Evolutionary conservation across 2,329 filamentous ascomycete genomes (phyloP).

Genomic region (Nigrograna mackinnonii): DNA sequence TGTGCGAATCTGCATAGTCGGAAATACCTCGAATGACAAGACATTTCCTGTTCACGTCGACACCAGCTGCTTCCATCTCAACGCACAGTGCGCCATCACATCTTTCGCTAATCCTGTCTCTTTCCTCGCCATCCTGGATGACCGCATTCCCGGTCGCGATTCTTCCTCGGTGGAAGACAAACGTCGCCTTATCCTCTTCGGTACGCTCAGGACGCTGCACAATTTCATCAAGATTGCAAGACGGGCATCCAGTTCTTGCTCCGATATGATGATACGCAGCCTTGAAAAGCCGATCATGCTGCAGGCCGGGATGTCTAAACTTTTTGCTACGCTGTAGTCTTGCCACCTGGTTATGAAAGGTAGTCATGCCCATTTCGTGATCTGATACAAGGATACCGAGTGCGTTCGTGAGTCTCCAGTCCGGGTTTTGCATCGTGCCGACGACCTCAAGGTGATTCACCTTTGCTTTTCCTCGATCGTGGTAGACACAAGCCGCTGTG

Average conservation of each 20-base stretch:
- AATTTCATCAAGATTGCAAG: conserved; percentile 1
- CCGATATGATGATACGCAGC: conserved; percentile 4
- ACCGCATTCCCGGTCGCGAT: conserved; percentile 5
- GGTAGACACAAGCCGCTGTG: conserved; percentile 4
- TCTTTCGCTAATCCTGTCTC: conserved; percentile 1
- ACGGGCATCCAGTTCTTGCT: conserved; percentile 1
- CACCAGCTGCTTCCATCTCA: conserved; percentile 6
- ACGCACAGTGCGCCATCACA: conserved; percentile 5
- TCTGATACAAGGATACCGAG: conserved; percentile 3
- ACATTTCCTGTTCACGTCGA: conserved; percentile 4
- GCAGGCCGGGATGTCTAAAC: conserved; percentile 2
- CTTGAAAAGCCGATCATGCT: conserved; percentile 4
- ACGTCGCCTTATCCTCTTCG: neutral
- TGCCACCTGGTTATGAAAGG: conserved; percentile 2
- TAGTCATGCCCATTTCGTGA: conserved; percentile 1
- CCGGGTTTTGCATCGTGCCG: conserved; percentile 5
- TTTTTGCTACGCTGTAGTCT: conserved; percentile 1
- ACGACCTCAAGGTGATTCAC: conserved; percentile 4
- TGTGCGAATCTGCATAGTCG: conserved; percentile 10
- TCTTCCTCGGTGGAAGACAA: conserved; percentile 4
- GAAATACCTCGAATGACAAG: conserved; percentile 8
- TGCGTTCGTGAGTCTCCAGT: conserved; percentile 4
- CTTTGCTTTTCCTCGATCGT: conserved; percentile 4
- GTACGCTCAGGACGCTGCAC: conserved; percentile 1
- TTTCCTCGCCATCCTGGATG: conserved; percentile 4